Evolutionary conservation across 148 eudicot species (phyloP).

Genomic region (Camellia sinensis): DNA sequence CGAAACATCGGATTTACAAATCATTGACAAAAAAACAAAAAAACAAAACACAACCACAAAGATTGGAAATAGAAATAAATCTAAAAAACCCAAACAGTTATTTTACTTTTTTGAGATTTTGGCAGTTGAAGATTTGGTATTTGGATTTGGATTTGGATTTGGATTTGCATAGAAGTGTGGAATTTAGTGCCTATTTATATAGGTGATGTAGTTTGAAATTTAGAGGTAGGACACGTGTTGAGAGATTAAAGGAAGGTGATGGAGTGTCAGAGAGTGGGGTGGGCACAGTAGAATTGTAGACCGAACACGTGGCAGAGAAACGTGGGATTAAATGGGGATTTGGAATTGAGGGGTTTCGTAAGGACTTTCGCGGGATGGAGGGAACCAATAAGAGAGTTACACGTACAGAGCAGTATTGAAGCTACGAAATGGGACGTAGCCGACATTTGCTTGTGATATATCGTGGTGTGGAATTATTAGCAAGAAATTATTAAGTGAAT

Average conservation of each 20-base stretch:
- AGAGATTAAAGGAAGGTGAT: neutral
- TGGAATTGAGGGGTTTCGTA: constrained; percentile 24
- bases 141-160: constrained; percentile 2
- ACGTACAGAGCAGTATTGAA: neutral
- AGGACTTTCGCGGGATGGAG: neutral
- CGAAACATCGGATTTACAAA: constrained; percentile 25
- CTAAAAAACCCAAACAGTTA: neutral
- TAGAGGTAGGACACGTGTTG: constrained; percentile 30
- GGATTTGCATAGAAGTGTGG: constrained; percentile 12
- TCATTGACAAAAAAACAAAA: constrained; percentile 33
- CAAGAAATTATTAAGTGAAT: neutral
- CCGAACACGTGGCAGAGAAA: constrained; percentile 23
- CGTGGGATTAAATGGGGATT: constrained; percentile 18
- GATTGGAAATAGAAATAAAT: neutral
- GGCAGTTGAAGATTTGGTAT: neutral
- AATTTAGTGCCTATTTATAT: neutral
- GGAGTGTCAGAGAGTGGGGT: neutral
- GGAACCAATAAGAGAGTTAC: constrained; percentile 6
- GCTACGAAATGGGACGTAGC: constrained; percentile 14
- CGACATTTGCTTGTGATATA: constrained; percentile 11
- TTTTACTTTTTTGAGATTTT: neutral
- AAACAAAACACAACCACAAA: neutral
- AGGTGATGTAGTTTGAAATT: neutral
- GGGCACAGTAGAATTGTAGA: neutral
- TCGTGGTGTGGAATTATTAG: neutral